Percentiles rank a stretch among this genome's conserved stretches.
Conservation (phyloP, 441 rosid species). For the Bruguiera hainesii region DNA sequence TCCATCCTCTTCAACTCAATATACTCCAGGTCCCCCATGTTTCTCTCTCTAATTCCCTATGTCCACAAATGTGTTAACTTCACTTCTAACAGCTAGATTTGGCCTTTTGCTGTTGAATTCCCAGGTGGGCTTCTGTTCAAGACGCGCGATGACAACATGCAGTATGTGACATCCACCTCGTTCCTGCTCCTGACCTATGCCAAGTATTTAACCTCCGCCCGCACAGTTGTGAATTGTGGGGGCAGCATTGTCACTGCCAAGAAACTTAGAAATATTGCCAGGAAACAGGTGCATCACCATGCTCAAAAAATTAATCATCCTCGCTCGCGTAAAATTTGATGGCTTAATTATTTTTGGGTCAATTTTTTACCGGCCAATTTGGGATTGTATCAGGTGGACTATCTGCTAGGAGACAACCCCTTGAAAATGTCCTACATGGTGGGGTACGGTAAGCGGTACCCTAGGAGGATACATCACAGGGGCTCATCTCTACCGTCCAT, state of each 20-base stretch:
- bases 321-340: too few relatives aligned
- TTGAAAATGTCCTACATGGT: conserved; percentile 44
- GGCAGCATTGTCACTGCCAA: conserved; percentile 42
- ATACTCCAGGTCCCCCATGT: conserved; percentile 46
- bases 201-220: conserved; percentile 54
- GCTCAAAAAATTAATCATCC: too few relatives aligned
- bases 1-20: conserved; percentile 56
- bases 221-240: conserved; percentile 59
- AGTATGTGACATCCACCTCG: conserved; percentile 88
- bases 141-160: conserved; percentile 87
- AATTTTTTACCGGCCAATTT: neutral
- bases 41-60: neutral
- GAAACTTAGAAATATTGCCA: conserved; percentile 62
- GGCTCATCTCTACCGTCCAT: conserved; percentile 36
- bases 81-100: conserved; percentile 25
- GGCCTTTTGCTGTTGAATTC: conserved; percentile 7
- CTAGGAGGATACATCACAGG: conserved; percentile 42
- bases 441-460: conserved; percentile 43
- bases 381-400: conserved; percentile 26
- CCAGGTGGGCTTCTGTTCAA: conserved; percentile 86
- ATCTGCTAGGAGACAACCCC: conserved; percentile 46
- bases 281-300: conserved; percentile 43
- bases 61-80: neutral
- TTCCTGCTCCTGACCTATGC: conserved; percentile 84
- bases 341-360: too few relatives aligned